These are phyloP conservation scores for Xylaria polymorpha DNA, from an alignment of 2,329 filamentous ascomycete species.

Conservation along the genomic window DNA sequence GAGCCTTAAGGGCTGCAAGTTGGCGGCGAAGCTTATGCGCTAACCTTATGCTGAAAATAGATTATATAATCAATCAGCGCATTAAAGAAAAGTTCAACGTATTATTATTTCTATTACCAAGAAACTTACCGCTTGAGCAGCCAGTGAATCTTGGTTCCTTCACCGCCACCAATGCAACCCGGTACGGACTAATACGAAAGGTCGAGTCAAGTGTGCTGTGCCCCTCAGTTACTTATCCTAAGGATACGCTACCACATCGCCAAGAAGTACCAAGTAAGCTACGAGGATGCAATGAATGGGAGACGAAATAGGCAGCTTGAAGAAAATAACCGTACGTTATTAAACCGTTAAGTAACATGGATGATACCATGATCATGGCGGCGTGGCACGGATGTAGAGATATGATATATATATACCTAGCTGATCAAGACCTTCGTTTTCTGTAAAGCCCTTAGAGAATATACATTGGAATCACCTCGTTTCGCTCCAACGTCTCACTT, in stretches of 20 bases:
- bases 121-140: slow-evolving; percentile 11
- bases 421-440: neutral
- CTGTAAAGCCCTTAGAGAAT: neutral
- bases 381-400: neutral
- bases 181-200: neutral
- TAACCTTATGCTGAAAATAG: no score
- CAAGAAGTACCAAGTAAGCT: neutral
- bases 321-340: neutral
- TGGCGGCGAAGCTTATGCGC: no score
- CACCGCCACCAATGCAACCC: slow-evolving; percentile 4
- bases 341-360: no score
- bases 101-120: neutral
- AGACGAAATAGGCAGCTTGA: neutral
- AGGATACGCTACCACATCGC: neutral
- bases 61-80: no score
- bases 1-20: no score
- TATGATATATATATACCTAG: neutral
- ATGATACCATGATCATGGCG: neutral
- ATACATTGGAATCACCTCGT: neutral
- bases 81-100: no score
- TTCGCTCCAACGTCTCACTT: neutral
- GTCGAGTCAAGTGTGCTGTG: neutral
- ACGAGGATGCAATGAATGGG: neutral
- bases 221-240: no score
- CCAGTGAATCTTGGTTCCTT: slow-evolving; percentile 9